A percentile compares a stretch with the other conserved stretches of the same genome.
phyloP scores from a whole-genome alignment of 169 alveolate species.

The Eimeria maxima region DNA sequence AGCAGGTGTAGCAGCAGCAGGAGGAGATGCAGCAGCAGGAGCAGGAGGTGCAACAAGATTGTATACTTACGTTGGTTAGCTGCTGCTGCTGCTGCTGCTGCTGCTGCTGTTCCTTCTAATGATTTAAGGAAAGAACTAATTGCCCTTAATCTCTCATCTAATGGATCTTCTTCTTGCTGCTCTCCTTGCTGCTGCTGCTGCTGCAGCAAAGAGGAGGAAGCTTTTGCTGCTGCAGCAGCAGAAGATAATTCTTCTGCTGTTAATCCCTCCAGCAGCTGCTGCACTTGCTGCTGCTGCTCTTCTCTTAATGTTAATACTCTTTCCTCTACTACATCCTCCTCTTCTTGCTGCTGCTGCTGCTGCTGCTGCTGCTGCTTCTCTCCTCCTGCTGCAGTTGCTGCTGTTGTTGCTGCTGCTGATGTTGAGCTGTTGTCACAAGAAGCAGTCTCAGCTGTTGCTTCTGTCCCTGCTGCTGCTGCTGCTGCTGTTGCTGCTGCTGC shows the following conservation, averaged over 20 bases:
- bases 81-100: background rate
- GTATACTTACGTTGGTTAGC: background rate
- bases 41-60: background rate
- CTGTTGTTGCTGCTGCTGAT: background rate
- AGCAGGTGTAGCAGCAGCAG: background rate
- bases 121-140: background rate
- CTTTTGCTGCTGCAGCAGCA: conserved; percentile 23
- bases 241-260: background rate
- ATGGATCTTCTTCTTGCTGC: conserved; percentile 25
- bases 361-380: conserved; percentile 49
- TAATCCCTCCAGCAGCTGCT: background rate
- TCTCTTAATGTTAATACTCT: background rate
- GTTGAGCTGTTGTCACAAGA: too few species aligned
- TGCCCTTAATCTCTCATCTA: background rate
- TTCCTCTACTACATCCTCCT: background rate
- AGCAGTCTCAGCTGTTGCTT: background rate
- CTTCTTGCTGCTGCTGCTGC: conserved; percentile 41
- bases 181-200: background rate
- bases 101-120: background rate
- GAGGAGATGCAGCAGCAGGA: background rate
- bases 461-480: conserved; percentile 17
- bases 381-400: background rate
- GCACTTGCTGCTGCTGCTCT: conserved; percentile 70
- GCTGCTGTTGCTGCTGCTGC: background rate
- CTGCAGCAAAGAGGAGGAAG: background rate